Conservation (phyloP, 345 rosid genomes). For the Euphorbia pulcherrima region DNA sequence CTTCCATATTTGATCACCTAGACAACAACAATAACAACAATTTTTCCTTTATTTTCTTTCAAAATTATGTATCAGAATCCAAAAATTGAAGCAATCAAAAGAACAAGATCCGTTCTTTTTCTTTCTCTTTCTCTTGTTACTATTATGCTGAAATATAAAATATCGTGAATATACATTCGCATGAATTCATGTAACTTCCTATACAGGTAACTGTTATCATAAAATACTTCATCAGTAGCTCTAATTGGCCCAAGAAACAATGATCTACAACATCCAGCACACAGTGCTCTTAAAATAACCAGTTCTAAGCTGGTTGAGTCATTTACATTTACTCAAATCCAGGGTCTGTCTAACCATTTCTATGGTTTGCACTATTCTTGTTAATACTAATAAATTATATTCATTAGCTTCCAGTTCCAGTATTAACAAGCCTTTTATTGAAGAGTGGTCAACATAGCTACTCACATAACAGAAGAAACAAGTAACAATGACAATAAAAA, state of each 20-base stretch:
- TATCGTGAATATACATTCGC: neutral
- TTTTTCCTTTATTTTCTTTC: neutral
- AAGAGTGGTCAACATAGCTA: neutral
- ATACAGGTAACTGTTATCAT: neutral
- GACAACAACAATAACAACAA: too few species aligned
- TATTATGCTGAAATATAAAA: too few species aligned
- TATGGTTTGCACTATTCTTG: neutral
- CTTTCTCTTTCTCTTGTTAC: conserved; percentile 1
- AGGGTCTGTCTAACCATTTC: neutral
- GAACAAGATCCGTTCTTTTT: neutral
- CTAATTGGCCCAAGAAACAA: too few species aligned
- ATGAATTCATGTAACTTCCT: neutral
- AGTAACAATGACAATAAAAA: neutral
- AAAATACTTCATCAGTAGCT: neutral
- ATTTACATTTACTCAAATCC: neutral
- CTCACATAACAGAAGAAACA: neutral
- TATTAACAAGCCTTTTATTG: neutral
- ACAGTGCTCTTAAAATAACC: neutral
- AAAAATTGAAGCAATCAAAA: neutral
- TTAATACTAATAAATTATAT: neutral
- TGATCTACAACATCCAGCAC: too few species aligned
- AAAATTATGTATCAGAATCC: neutral
- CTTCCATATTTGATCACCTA: too few species aligned
- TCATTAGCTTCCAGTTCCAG: conserved; percentile 6
- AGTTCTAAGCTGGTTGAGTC: neutral